Base-by-base conservation (phyloP, 1,139 yeast species). In the Kurtzmaniella quercitrusa region DNA sequence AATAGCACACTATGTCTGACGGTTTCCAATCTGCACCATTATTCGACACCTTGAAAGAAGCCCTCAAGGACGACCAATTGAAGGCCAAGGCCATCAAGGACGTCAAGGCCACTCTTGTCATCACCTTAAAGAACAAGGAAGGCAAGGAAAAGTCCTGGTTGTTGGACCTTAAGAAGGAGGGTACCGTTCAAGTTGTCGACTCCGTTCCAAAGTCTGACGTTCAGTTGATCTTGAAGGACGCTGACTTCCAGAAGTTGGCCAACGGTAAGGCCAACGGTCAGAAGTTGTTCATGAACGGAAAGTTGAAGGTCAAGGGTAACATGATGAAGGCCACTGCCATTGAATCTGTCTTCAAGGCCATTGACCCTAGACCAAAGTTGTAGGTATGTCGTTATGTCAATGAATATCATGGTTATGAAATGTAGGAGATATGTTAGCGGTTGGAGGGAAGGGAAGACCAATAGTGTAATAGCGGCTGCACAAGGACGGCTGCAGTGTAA, bases 311-410 rank as follows among this genome's bases (percentile, higher is more conserved):
- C 53, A 85, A 82, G 74, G 95, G 95, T 57, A 86, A 87, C 70
- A 84, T 87, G 71, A 85, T 85, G 91, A 87, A 88, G 75, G 95
- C 95, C 48, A 81, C 91, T 46, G 77, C 82, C 48, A 79, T 86
- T 51, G 95, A 87, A 67, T 67, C 77, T 41, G 82, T 87, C 42
- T 77, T 87, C 68, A 84, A 84, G 73, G 66, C 78, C 45, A 77
- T 85, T 44, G 82, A 76, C 56, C 82, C 82, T 44, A 70, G 70
- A 63, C 63, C 79, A 48, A 73, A 73, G 65, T 70, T 70, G 56
- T 70, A 67, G 56, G 55, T 27, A 11, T 27, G 14, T 27, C 14
- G 31, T 27, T 27, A 6, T 10, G 31, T 10, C 31, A 27, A 27
- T 27, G 31, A 27, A 27, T 27, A 27, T 27, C n/a, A 27, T 27